phyloP scores from a whole-genome alignment of 2,329 filamentous ascomycete species.

The Neopestalotiopsis sp. region DNA sequence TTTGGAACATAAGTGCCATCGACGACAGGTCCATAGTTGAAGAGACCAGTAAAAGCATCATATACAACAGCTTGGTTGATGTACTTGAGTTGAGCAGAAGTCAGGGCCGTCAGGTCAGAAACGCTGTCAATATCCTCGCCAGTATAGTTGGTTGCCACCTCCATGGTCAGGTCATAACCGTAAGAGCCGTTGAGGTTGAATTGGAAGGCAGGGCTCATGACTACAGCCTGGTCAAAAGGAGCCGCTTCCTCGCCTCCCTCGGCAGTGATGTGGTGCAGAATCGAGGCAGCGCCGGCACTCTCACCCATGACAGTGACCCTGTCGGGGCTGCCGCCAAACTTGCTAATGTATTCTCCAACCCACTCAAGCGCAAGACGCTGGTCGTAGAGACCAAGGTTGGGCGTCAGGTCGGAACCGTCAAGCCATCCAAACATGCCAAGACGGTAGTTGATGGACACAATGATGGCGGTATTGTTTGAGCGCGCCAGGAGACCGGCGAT shows the following conservation, averaged over 20 bases:
- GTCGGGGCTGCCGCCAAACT: conserved; percentile 48
- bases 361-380: conserved; percentile 53
- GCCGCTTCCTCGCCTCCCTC: conserved; percentile 39
- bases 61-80: conserved; percentile 18
- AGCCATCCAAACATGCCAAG: conserved; percentile 34
- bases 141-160: conserved; percentile 21
- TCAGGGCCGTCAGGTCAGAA: neutral
- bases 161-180: conserved; percentile 25
- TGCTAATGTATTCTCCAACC: conserved; percentile 53
- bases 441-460: conserved; percentile 34
- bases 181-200: conserved; percentile 27
- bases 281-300: conserved; percentile 54
- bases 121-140: conserved; percentile 20
- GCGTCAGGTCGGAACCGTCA: conserved; percentile 26
- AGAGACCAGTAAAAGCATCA: conserved; percentile 2
- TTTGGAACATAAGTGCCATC: conserved; percentile 20
- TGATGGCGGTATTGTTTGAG: conserved; percentile 25
- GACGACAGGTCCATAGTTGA: conserved; percentile 17
- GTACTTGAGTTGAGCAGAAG: conserved; percentile 16
- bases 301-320: conserved; percentile 51
- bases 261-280: conserved; percentile 53
- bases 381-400: conserved; percentile 57
- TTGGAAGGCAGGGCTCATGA: conserved; percentile 31
- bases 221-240: conserved; percentile 29
- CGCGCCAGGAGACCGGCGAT: conserved; percentile 28